These are phyloP conservation scores for Eucalyptus paniculata DNA, from an alignment of 345 rosid species.

Conservation along the genomic window DNA sequence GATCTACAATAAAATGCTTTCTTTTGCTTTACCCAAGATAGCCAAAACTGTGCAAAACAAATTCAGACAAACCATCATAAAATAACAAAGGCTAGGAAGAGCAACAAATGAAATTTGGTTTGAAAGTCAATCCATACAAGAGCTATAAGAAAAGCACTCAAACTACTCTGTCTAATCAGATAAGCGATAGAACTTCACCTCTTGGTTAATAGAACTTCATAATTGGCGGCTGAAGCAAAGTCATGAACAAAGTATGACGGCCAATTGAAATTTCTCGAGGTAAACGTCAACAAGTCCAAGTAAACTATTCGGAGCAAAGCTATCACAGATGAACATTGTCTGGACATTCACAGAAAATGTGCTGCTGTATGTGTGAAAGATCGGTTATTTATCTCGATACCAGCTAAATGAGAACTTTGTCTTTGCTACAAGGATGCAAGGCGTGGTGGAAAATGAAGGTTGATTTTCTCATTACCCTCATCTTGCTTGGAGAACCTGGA, in stretches of 20 bases:
- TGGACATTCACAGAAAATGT: background rate
- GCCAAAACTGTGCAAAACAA: background rate
- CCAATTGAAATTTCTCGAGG: background rate
- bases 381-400: slow-evolving; percentile 4
- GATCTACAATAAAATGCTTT: background rate
- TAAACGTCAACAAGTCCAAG: background rate
- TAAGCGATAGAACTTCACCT: background rate
- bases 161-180: background rate
- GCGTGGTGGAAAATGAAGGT: slow-evolving; percentile 12
- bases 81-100: background rate
- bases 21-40: background rate
- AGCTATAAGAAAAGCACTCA: background rate
- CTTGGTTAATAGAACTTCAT: slow-evolving; percentile 45
- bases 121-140: background rate
- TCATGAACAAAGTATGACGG: slow-evolving; percentile 2
- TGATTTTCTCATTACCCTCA: too few species aligned
- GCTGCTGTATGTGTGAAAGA: background rate
- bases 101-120: background rate
- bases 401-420: slow-evolving; percentile 50
- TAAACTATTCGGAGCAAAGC: background rate
- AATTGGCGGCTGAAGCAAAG: slow-evolving; percentile 65
- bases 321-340: background rate
- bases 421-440: slow-evolving; percentile 58
- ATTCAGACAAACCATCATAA: background rate
- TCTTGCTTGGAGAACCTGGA: slow-evolving; percentile 3